Percentiles rank a stretch among this genome's conserved stretches.
These are phyloP conservation scores for Setaria italica DNA, from an alignment of 202 grass and related monocot species.

Conservation along the genomic window DNA sequence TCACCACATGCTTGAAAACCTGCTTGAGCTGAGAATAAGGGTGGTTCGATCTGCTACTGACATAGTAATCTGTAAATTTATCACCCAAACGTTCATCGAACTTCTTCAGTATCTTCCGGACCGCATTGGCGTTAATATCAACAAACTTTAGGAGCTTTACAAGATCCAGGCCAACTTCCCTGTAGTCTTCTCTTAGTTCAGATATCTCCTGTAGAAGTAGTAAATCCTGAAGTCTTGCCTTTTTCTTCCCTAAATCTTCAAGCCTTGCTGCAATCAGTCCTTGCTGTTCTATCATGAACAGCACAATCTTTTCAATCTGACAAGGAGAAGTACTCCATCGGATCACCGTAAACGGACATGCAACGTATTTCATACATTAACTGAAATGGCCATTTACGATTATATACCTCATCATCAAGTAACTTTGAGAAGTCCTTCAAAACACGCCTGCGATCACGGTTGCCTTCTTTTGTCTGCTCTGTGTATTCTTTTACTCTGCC, in stretches of 20 bases:
- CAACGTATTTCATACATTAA: not conserved
- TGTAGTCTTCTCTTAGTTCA: slow-evolving; percentile 56
- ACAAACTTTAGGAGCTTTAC: slow-evolving; percentile 71
- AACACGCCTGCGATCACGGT: slow-evolving; percentile 37
- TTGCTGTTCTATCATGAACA: slow-evolving; percentile 71
- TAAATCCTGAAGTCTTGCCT: slow-evolving; percentile 46
- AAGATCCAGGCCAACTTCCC: slow-evolving; percentile 61
- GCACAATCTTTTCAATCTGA: slow-evolving; percentile 69
- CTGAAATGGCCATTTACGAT: not conserved
- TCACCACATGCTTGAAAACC: slow-evolving; percentile 76
- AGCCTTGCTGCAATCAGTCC: slow-evolving; percentile 61
- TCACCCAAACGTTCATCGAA: slow-evolving; percentile 63
- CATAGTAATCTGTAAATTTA: slow-evolving; percentile 64
- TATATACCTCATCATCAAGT: slow-evolving; percentile 69
- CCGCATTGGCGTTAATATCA: slow-evolving; percentile 61
- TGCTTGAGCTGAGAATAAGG: slow-evolving; percentile 71
- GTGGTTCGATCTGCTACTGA: slow-evolving; percentile 65
- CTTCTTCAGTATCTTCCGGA: slow-evolving; percentile 76
- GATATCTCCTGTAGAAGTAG: slow-evolving; percentile 54
- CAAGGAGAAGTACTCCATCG: not conserved
- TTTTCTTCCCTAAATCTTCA: slow-evolving; percentile 55
- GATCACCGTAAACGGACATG: not conserved
- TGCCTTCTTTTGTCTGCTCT: slow-evolving; percentile 57
- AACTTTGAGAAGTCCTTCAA: slow-evolving; percentile 71
- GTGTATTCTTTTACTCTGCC: slow-evolving; percentile 67